Base-by-base conservation (phyloP, 352 stramenopile genomes). In the Phytophthora sojae region DNA sequence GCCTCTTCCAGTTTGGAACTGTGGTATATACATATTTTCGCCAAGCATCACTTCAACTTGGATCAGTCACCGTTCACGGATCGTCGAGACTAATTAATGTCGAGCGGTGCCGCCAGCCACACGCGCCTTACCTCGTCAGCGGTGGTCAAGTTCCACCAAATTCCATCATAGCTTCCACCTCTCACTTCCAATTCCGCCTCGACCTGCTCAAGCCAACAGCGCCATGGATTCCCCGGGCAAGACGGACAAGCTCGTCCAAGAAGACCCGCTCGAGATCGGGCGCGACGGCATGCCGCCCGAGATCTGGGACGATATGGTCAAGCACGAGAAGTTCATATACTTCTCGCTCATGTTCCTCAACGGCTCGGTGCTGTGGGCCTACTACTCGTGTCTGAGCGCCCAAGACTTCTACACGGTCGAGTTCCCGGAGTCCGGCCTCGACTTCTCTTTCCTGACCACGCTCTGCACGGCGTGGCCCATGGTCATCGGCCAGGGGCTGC, bases 301-400 rank as follows among this genome's bases (percentile, higher is more conserved):
- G 17, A 82, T 91, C 55, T 85, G 75, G 69, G 75, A 89, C 21
- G 80, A 91, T 49, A 77, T 91, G 30, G 56, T 79, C 55, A 63
- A 79, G 61, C 69, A 87, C 61, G 69, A 82, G 49, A 45, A 45
- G 14, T 79, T 76, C 51, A 81, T 93, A 55, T 91, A 88, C 75
- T 88, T 75, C 32, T 80, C 80, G 61, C 76, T 91, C 71, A 81
- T 87, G 64, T 92, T 90, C 71, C 66, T 92, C 19, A 89, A 89
- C 52, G 81, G 77, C 25, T 83, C 85, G 6, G 81, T 91, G 29
- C 76, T 92, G 50, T 92, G 85, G 82, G 79, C 80, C 17, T 91
- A 85, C 71, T 89, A 90, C 58, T 90, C 80, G 67, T 92, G 82
- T 25, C 67, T 92, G 25, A 89, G 81, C 45, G 82, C 82, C 1